phyloP scores from a whole-genome alignment of 768 basidiomycete genomes.

The Nidularia pulvinata region DNA sequence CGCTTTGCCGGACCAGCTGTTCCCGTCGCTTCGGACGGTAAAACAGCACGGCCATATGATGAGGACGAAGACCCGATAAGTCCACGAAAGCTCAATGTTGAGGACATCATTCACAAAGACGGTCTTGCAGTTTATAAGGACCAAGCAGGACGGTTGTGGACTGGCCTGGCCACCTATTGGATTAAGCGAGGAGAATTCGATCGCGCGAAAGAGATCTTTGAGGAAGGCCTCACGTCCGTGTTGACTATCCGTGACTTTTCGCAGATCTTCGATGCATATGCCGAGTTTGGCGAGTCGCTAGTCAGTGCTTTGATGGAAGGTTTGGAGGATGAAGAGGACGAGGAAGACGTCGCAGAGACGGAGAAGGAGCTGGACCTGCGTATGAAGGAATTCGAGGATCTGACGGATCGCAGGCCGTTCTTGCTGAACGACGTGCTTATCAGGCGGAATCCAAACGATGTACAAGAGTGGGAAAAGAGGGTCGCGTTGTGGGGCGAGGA shows the following conservation, averaged over 20 bases:
- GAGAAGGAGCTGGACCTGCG: slow-evolving; percentile 83
- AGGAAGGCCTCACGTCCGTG: slow-evolving; percentile 80
- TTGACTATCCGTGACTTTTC: slow-evolving; percentile 97
- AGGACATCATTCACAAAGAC: slow-evolving; percentile 80
- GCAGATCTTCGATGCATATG: slow-evolving; percentile 96
- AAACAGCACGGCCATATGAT: slow-evolving; percentile 55
- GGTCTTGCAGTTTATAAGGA: slow-evolving; percentile 92
- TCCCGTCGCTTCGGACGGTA: slow-evolving; percentile 48
- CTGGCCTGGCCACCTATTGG: slow-evolving; percentile 97
- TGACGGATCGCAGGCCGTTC: slow-evolving; percentile 96
- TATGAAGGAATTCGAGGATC: slow-evolving; percentile 91
- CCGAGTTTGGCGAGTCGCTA: slow-evolving; percentile 90
- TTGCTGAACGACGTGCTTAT: slow-evolving; percentile 94
- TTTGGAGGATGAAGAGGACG: slow-evolving; percentile 79
- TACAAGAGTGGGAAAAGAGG: slow-evolving; percentile 99
- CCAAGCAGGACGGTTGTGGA: slow-evolving; percentile 96
- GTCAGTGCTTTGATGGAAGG: slow-evolving; percentile 90
- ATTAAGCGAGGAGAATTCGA: slow-evolving; percentile 97
- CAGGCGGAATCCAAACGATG: slow-evolving; percentile 94
- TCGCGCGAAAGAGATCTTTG: slow-evolving; percentile 85
- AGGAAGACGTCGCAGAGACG: slow-evolving; percentile 80
- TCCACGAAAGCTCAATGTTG: slow-evolving; percentile 77
- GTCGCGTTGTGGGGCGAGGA: slow-evolving; percentile 92
- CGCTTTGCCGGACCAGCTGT: slow-evolving; percentile 70
- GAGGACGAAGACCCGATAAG: slow-evolving; percentile 84